Evolutionary conservation across 1,139 yeast species (phyloP), one percentile per base, ranked within the genome.

Genomic region (Diutina mesorugosa): DNA sequence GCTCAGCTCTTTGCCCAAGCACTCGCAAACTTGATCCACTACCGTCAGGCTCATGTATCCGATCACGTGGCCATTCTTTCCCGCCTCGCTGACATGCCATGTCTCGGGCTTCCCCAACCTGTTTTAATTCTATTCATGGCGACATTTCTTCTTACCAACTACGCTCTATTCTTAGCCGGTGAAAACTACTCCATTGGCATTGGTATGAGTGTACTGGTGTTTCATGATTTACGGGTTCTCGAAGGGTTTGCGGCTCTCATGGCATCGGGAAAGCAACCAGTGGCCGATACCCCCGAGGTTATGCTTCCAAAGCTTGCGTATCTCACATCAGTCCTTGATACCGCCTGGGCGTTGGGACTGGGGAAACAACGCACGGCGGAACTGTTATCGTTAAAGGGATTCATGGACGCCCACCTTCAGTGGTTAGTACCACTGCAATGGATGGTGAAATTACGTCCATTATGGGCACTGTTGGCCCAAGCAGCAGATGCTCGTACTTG

Each of bases 191-290:
- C 84, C 1, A 67, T 80, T 56, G 84, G 85, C 0, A 69, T 84
- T 48, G 75, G 84, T 1, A 68, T 79, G 59, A 71, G 86, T 1
- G 73, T 77, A 12, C 72, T 85, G 1, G 73, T 83, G 10, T 80
- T 85, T 64, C 81, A 81, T 65, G 90, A 84, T 62, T 78, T 80
- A 66, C 77, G 77, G 60, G 70, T 84, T 4, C 69, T 74, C 64
- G 80, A 77, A 61, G 70, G 65, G 45, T 35, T 29, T 52, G 16
- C 63, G 61, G 28, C 16, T 45, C 48, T 35, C 28, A 18, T 21
- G 14, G 41, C 68, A 69, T 57, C 65, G 63, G 56, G 81, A 77
- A 60, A 71, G 72, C 57, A 69, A 73, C 57, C 69, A 72, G 28
- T 26, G n/a, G n/a, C 28, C 3, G 51, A 47, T 29, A 16, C 35